Base-by-base conservation (phyloP, 2,329 filamentous ascomycete genomes). In the Saccharata proteae region DNA sequence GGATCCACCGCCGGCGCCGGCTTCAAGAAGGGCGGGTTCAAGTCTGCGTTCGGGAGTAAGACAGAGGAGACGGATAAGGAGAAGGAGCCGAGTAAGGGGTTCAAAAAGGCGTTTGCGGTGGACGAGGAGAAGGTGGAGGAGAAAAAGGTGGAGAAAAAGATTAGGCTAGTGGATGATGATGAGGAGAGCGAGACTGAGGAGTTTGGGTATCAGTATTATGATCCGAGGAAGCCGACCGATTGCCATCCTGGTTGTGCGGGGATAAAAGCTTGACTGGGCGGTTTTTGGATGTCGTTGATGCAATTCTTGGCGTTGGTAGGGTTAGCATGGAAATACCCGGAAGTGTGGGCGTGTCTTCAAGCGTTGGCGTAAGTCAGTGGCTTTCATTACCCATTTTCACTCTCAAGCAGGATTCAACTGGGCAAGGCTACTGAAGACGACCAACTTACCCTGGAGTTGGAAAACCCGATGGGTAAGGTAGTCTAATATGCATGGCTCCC, bases 11-110 rank as follows among this genome's bases (percentile, higher is more conserved):
- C 41, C 8, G 39, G 12, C 42, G 58, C 59, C 0, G 69, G 73
- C 0, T 74, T 77, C 43, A 80, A 86, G 58, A 90, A 88, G 49
- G 77, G 78, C 1, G 82, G 81, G 0, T 86, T 86, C 54, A 86
- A 83, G 57, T 79, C 75, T 45, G 79, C 80, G 2, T 81, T 34
- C 12, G 35, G n/a, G n/a, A n/a, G 16, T 39, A 37, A 15, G 40
- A 36, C 20, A n/a, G n/a, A n/a, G 38, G 42, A 16, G 40, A 42
- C 16, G 4, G 47, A 50, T 4, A 47, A 47, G 9, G 57, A 57
- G 36, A 59, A 17, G 23, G 7, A 28, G 13, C 16, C 23, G 17
- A 17, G 20, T 6, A 15, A 30, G 16, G 33, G 33, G 7, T 35
- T 35, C 23, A 35, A 30, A 20, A 35, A 35, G 28, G 33, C 7